Evolutionary conservation across 768 basidiomycete species (phyloP).

Genomic region (Podaxis sp.): DNA sequence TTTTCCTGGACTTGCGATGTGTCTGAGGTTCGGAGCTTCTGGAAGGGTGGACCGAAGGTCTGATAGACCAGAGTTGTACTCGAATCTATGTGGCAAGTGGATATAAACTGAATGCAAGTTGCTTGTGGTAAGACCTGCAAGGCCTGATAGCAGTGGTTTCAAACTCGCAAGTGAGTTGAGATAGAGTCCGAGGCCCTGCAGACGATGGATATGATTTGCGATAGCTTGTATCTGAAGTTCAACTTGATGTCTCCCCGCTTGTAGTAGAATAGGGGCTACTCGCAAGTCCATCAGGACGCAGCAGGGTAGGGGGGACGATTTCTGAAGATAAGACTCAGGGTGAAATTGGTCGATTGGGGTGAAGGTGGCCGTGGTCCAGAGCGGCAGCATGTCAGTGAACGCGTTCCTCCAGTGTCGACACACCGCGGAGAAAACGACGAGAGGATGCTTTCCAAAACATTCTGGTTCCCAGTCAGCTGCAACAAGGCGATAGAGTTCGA

Average conservation of each 20-base stretch:
- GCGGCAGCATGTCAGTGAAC: constrained; percentile 12
- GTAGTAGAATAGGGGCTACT: not conserved
- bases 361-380: constrained; percentile 26
- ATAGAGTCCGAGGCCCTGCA: not conserved
- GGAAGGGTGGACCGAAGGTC: not conserved
- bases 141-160: not conserved
- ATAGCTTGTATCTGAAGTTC: not conserved
- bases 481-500: not conserved
- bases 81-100: not conserved
- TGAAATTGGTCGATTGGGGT: constrained; percentile 9
- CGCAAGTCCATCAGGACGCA: not conserved
- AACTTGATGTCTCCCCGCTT: not conserved
- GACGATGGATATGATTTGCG: not conserved
- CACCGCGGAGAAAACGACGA: constrained; percentile 18
- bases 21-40: not conserved
- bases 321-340: constrained; percentile 20
- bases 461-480: constrained; percentile 1
- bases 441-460: not conserved
- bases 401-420: constrained; percentile 13
- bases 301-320: constrained; percentile 20
- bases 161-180: not conserved
- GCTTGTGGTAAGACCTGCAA: not conserved
- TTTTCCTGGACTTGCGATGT: not conserved
- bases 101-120: not conserved
- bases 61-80: not conserved